Evolutionary conservation across 495 filamentous ascomycete species (phyloP).

Genomic region (Evernia prunastri): DNA sequence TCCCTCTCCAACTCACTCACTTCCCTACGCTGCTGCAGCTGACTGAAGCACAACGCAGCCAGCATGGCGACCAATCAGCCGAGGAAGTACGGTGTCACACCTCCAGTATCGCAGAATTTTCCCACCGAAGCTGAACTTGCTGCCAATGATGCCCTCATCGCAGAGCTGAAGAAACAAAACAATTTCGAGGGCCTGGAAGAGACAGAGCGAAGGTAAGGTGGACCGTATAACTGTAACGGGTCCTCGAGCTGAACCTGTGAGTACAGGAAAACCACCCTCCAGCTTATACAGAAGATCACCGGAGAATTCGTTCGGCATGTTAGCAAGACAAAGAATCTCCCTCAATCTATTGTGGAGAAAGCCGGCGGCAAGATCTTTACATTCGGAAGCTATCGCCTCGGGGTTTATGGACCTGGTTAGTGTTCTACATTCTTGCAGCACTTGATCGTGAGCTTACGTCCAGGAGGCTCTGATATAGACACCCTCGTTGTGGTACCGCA

Average conservation of each 20-base stretch:
- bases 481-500: conserved; percentile 86
- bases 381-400: conserved; percentile 88
- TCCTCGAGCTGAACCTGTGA: not conserved
- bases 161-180: conserved; percentile 77
- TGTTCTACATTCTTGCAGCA: conserved; percentile 6
- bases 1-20: not conserved
- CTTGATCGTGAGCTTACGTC: conserved; percentile 5
- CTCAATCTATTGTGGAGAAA: conserved; percentile 66
- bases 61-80: conserved; percentile 40
- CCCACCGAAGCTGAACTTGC: conserved; percentile 70
- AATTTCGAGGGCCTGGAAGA: conserved; percentile 80
- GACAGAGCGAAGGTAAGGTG: conserved; percentile 64
- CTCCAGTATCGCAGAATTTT: conserved; percentile 67
- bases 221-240: not conserved
- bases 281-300: conserved; percentile 66
- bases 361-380: conserved; percentile 89
- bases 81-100: conserved; percentile 73
- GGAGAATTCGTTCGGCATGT: conserved; percentile 80
- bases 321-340: conserved; percentile 60
- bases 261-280: conserved; percentile 49
- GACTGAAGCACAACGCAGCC: not conserved
- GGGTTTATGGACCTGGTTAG: conserved; percentile 82
- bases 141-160: conserved; percentile 68
- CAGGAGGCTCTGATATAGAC: conserved; percentile 85
- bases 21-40: not conserved